Evolutionary conservation across 176 grass and related monocot genomes (phyloP).

Genomic region (Phoenix roebelenii): DNA sequence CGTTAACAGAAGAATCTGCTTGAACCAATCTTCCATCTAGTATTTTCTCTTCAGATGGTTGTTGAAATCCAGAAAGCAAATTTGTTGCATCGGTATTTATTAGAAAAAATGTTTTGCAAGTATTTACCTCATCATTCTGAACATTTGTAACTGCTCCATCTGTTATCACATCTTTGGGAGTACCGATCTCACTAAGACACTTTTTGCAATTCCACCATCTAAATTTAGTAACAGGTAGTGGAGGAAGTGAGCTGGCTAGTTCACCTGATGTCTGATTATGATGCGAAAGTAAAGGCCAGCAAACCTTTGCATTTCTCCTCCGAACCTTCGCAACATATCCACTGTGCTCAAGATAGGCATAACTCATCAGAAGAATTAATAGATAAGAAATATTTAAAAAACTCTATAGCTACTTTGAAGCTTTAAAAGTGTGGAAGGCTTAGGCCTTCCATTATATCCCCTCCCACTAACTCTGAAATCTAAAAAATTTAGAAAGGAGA

Average conservation of each 20-base stretch:
- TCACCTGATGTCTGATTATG: conserved; percentile 2
- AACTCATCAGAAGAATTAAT: too few species aligned
- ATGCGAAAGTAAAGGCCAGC: conserved; percentile 4
- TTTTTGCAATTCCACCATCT: conserved; percentile 11
- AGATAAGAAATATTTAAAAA: too few species aligned
- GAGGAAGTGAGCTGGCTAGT: background rate
- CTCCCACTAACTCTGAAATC: too few species aligned
- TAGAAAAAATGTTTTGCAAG: background rate
- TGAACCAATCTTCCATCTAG: background rate
- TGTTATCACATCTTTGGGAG: background rate
- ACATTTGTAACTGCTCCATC: background rate
- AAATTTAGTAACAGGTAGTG: conserved; percentile 4
- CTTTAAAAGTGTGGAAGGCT: too few species aligned
- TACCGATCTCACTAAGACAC: conserved; percentile 1
- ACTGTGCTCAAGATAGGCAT: background rate
- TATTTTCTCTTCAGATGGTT: background rate
- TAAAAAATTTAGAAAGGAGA: too few species aligned
- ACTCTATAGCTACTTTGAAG: too few species aligned
- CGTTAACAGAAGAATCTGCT: conserved; percentile 3
- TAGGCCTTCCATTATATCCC: too few species aligned
- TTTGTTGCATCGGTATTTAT: background rate
- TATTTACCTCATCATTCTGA: background rate
- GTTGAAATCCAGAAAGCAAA: background rate
- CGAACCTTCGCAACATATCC: conserved; percentile 12
- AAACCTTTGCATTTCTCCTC: conserved; percentile 9